A percentile compares a stretch with the other conserved stretches of the same genome.
These are phyloP conservation scores for Talaromyces piceae DNA, from an alignment of 2,329 filamentous ascomycete genomes.

Conservation along the genomic window DNA sequence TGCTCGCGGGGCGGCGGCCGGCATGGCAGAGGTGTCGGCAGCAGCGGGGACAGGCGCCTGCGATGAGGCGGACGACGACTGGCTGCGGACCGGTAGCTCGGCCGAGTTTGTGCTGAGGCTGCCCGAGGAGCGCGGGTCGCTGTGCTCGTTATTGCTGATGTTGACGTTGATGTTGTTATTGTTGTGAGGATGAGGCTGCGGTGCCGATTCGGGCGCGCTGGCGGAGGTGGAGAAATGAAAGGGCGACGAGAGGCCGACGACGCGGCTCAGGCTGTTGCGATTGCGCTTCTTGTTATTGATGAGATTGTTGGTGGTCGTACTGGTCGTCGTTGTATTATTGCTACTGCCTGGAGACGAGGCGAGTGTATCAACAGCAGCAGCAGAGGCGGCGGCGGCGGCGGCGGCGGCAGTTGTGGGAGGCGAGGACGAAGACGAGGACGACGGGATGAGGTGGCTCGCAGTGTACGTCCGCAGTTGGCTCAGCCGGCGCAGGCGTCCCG, in stretches of 20 bases:
- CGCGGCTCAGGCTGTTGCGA: constrained; percentile 30
- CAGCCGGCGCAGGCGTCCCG: constrained; percentile 31
- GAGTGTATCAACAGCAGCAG: constrained; percentile 11
- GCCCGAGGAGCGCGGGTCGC: constrained; percentile 6
- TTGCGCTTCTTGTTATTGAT: constrained; percentile 20
- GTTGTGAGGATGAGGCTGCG: neutral
- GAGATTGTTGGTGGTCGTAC: no score
- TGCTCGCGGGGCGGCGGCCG: constrained; percentile 10
- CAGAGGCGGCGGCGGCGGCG: constrained; percentile 13
- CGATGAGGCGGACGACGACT: constrained; percentile 2
- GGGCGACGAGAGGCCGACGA: constrained; percentile 27
- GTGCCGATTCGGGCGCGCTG: constrained; percentile 3
- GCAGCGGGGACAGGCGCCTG: neutral
- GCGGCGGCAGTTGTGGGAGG: constrained; percentile 7
- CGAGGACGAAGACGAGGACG: constrained; percentile 15
- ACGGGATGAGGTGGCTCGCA: constrained; percentile 22
- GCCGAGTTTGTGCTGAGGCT: constrained; percentile 7
- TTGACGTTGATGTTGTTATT: neutral
- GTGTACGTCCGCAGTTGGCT: constrained; percentile 36
- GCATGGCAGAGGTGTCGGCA: constrained; percentile 1
- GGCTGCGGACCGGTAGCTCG: constrained; percentile 5
- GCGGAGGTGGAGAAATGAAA: constrained; percentile 14
- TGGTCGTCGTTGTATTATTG: neutral
- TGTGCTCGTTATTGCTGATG: neutral
- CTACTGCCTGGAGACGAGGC: neutral